phyloP scores from a whole-genome alignment of 2,329 filamentous ascomycete genomes.

The Pyrenochaeta sp. region DNA sequence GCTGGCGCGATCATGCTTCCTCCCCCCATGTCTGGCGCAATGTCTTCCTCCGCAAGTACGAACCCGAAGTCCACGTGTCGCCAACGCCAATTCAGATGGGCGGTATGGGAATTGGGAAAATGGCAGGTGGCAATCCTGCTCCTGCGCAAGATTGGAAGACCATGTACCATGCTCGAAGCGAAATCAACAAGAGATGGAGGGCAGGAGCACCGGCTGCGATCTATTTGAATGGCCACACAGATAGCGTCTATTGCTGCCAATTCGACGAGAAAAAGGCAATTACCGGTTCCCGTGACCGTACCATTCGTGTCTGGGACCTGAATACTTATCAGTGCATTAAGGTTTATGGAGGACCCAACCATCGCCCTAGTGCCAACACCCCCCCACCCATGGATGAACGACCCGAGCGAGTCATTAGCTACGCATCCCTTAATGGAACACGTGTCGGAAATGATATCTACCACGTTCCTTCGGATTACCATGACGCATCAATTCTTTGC shows the following conservation, averaged over 20 bases:
- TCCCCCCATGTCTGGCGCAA: constrained; percentile 68
- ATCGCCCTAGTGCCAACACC: constrained; percentile 60
- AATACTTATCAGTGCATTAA: constrained; percentile 84
- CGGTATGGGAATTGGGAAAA: constrained; percentile 62
- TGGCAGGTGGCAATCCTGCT: constrained; percentile 55
- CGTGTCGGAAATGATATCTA: constrained; percentile 56
- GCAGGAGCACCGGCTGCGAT: constrained; percentile 79
- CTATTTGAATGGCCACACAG: constrained; percentile 90
- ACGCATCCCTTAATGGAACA: constrained; percentile 58
- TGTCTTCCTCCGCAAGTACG: constrained; percentile 66
- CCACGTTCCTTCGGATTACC: constrained; percentile 64
- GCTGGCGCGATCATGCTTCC: constrained; percentile 63
- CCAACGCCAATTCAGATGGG: constrained; percentile 59
- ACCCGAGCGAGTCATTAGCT: constrained; percentile 52
- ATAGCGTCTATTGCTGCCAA: constrained; percentile 97
- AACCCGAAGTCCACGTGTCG: constrained; percentile 54
- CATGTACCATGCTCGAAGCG: constrained; percentile 79
- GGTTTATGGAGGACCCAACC: constrained; percentile 80
- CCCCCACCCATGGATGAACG: constrained; percentile 52
- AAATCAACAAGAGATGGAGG: constrained; percentile 81
- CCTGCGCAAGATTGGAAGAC: constrained; percentile 78
- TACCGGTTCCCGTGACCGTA: constrained; percentile 93
- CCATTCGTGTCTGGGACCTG: constrained; percentile 95
- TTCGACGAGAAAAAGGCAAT: constrained; percentile 99
- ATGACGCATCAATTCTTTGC: constrained; percentile 92